Base-by-base conservation (phyloP, 805 yeast genomes). In the baker's yeast (Saccharomyces cerevisiae) region DNA sequence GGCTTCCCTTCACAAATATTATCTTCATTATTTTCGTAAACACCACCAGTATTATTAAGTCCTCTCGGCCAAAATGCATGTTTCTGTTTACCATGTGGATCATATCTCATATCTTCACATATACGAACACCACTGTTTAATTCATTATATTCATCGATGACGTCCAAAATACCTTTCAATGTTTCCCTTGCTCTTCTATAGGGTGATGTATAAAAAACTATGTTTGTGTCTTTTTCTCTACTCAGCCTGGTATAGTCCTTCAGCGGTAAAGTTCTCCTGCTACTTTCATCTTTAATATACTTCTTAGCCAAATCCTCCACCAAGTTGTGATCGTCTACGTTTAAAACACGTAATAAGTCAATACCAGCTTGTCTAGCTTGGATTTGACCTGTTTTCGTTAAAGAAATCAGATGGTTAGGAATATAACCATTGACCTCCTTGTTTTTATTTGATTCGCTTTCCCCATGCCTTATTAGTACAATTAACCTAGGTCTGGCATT, bases 381-480 rank as follows among this genome's bases (percentile, higher is more conserved):
- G 5, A 61, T 58, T 64, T 82, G 85, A 0, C 97, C 97, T 11
- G 74, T 72, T 9, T 73, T 76, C 0, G 97, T 91, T 50, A 91
- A 72, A 5, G 85, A 79, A 3, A 91, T 85, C 61, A 79, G 73
- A 70, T 91, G 97, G 68, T 91, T 91, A 1, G 97, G 89, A 0
- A 84, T 80, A 63, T 77, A 76, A 53, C 85, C 75, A 68, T 91
- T 91, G 51, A 91, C 90, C 1, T 82, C 72, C 66, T 91, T 90
- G 70, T 91, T 96, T 54, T 78, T 81, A 70, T 91, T 91, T 8
- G 96, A 95, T 64, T 88, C 95, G 4, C 94, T 85, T 65, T 91
- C 97, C 27, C 97, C 97, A 67, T 91, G 97, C 59, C 97, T 82
- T 11, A 91, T 83, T 28, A 91, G 75, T 51, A 91, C 74, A 28